Conservation (phyloP, 192 early-diverging fungal species). For the Coemansia sp. region DNA sequence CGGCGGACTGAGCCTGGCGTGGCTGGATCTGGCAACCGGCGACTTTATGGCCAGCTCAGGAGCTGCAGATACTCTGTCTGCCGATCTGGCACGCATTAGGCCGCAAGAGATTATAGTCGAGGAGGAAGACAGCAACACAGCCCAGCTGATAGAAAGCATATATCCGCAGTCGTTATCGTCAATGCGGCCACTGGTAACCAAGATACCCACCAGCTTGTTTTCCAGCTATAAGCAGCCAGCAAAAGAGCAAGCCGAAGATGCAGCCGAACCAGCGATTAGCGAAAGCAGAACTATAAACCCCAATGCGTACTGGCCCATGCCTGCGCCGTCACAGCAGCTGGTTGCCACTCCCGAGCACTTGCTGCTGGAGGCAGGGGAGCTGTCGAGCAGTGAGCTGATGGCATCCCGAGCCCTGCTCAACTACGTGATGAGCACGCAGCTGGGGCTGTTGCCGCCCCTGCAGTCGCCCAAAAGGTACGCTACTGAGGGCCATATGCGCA, state of each 20-base stretch:
- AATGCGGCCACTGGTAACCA: constrained; percentile 15
- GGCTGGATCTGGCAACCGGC: constrained; percentile 90
- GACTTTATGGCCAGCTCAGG: constrained; percentile 74
- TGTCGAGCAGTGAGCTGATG: constrained; percentile 25
- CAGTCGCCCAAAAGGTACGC: constrained; percentile 61
- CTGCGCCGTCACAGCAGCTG: constrained; percentile 19
- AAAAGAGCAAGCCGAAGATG: background rate
- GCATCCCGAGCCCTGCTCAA: constrained; percentile 56
- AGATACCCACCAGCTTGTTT: constrained; percentile 7
- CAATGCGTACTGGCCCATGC: constrained; percentile 9
- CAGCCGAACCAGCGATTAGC: no score
- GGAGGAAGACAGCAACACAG: constrained; percentile 12
- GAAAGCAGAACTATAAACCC: constrained; percentile 1
- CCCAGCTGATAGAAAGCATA: constrained; percentile 1
- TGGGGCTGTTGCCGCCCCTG: constrained; percentile 60
- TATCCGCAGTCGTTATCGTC: constrained; percentile 10
- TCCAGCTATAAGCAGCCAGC: background rate
- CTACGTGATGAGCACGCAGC: constrained; percentile 74
- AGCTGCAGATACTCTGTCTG: constrained; percentile 46
- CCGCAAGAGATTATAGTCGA: constrained; percentile 79
- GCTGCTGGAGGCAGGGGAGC: constrained; percentile 38
- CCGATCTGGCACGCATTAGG: constrained; percentile 77
- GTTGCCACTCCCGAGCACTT: constrained; percentile 23
- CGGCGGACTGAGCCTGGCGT: constrained; percentile 67
- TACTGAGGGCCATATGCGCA: constrained; percentile 60